Conservation (phyloP, 495 filamentous ascomycete genomes). For the Neurospora tetraspora region DNA sequence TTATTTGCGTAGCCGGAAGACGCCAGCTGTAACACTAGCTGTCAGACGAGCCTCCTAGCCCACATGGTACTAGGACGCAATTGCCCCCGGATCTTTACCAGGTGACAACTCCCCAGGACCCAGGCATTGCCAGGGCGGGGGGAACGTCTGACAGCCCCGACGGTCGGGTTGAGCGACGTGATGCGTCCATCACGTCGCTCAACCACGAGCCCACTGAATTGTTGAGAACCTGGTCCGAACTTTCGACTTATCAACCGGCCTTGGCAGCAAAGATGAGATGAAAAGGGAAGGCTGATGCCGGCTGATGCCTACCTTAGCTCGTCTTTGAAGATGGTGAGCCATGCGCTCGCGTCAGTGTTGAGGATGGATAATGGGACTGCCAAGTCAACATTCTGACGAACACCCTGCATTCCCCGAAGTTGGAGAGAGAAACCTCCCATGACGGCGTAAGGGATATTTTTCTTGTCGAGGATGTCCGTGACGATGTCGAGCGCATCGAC, state of each 20-base stretch:
- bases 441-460: background rate
- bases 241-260: background rate
- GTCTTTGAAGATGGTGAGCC: background rate
- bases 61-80: background rate
- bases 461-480: background rate
- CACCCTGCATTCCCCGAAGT: background rate
- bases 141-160: background rate
- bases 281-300: background rate
- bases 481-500: background rate
- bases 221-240: background rate
- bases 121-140: background rate
- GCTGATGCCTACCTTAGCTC: background rate
- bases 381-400: background rate
- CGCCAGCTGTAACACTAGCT: background rate
- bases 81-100: background rate
- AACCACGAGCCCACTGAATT: background rate
- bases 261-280: background rate
- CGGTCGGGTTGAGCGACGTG: background rate
- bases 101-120: background rate
- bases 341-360: background rate
- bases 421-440: background rate
- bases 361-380: background rate
- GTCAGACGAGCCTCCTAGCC: background rate
- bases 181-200: background rate
- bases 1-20: background rate